Base-by-base conservation (phyloP, 139 green algal genomes). In the Ettlia oleoabundans region DNA sequence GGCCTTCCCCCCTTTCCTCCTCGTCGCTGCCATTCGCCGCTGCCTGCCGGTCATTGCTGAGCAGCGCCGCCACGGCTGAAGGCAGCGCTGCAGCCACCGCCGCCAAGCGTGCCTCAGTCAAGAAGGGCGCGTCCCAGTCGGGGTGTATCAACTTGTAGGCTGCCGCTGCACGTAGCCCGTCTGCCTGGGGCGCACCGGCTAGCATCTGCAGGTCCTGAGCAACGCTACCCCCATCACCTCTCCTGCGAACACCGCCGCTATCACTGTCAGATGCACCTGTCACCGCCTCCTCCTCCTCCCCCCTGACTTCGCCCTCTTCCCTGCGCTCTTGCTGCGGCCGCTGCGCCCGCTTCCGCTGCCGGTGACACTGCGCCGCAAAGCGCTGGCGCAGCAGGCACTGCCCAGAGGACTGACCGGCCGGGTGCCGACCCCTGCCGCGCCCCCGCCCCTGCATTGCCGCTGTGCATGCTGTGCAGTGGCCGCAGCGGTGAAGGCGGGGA, bases 141-240 rank as follows among this genome's bases (percentile, higher is more conserved):
- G 73, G 73, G 53, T 80, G 28, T 3, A 67, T 37, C 73, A 80
- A 52, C 24, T 80, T 67, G 73, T 55, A 80, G 35, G 52, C 73
- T 2, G 58, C 73, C 1, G 52, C 72, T 24, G 30, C 73, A 4
- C 73, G 51, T 53, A 69, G 73, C 24, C 15, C 38, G 13, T 52
- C 73, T 28, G 35, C 35, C 35, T 69, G 47, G 0, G 52, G 35
- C 73, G 68, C 73, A 1, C 53, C 53, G 0, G 28, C 37, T 22
- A 37, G 33, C 43, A 63, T n/a, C n/a, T n/a, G n/a, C n/a, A n/a
- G n/a, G n/a, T n/a, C n/a, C n/a, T n/a, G n/a, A n/a, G n/a, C n/a
- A n/a, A n/a, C n/a, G n/a, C n/a, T n/a, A n/a, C n/a, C n/a, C n/a
- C n/a, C n/a, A n/a, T n/a, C n/a, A n/a, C n/a, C n/a, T n/a, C n/a